These are phyloP conservation scores for Talaromyces trachyspermus DNA, from an alignment of 495 filamentous ascomycete genomes.

Conservation along the genomic window DNA sequence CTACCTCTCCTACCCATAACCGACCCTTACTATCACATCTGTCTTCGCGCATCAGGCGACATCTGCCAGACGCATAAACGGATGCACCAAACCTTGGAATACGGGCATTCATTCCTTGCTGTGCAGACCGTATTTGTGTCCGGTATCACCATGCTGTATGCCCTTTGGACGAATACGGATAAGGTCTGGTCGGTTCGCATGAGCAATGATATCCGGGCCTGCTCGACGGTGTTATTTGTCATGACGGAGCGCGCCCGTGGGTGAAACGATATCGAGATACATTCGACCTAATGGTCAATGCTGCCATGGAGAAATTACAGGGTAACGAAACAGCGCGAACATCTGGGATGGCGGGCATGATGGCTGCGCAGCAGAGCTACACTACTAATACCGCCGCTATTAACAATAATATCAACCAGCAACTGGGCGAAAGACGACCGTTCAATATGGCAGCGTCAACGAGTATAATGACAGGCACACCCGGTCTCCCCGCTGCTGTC, in stretches of 20 bases:
- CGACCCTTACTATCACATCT: slow-evolving; percentile 45
- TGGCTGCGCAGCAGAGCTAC: slow-evolving; percentile 29
- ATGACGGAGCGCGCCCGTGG: slow-evolving; percentile 47
- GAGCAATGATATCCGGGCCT: slow-evolving; percentile 48
- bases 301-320: slow-evolving; percentile 47
- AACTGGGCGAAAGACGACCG: background rate
- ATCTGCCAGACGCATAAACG: slow-evolving; percentile 49
- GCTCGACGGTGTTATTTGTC: slow-evolving; percentile 46
- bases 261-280: slow-evolving; percentile 49
- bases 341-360: slow-evolving; percentile 35
- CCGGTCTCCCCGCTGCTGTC: background rate
- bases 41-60: slow-evolving; percentile 42
- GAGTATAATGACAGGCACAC: background rate
- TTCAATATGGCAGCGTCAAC: background rate
- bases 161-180: slow-evolving; percentile 38
- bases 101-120: slow-evolving; percentile 48
- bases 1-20: slow-evolving; percentile 39
- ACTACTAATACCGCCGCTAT: slow-evolving; percentile 10
- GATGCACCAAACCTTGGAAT: slow-evolving; percentile 44
- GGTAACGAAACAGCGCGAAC: slow-evolving; percentile 30
- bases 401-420: background rate
- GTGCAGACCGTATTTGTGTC: slow-evolving; percentile 51
- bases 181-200: slow-evolving; percentile 45
- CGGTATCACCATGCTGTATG: slow-evolving; percentile 45
- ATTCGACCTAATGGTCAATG: slow-evolving; percentile 45